Base-by-base conservation (phyloP, 257 asterid genomes). In the Scutellaria galericulata region DNA sequence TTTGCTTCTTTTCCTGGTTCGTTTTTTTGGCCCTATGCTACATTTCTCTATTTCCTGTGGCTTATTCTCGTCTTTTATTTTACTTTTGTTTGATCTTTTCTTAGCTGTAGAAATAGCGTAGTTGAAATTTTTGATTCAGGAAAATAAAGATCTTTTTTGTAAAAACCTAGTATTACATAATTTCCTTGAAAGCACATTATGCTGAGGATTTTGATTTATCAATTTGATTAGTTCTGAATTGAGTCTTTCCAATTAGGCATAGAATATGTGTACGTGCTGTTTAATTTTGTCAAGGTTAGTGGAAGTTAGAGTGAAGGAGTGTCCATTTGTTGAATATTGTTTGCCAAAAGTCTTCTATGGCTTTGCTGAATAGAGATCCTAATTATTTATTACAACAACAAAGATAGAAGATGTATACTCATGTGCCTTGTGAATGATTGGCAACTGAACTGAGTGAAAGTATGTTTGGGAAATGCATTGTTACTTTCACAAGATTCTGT, bases 1-100 rank as follows among this genome's bases (percentile, higher is more conserved):
- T 18, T 61, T 61, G 66, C 71, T 79, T 64, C 59, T 82, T 54
- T 66, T 79, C 18, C 56, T 70, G 87, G 83, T 83, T 73, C 15
- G 42, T 61, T 70, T 22, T 22, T 59, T 7, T n/a, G 8, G 0
- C 66, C 12, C 46, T 66, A n/a, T 59, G 7, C 44, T 35, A n/a
- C 9, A 6, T 52, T 48, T 39, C 20, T 54, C 31, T 70, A 12
- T 9, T 59, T 14, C 39, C 37, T 9, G 42, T 5, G 66, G 15
- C 15, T 42, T 59, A 7, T 2, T 35, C 37, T 59, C 47, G 14
- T 56, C 47, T 35, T 18, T 59, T 13, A 12, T 12, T 5, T 22
- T 57, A 7, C 11, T 18, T 7, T 6, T 18, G 37, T 20, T 55
- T 55, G 6, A 7, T 9, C 12, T 57, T 24, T 24, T 24, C 27